These are phyloP conservation scores for Scedosporium apiospermum DNA, from an alignment of 2,329 filamentous ascomycete genomes.

Conservation along the genomic window DNA sequence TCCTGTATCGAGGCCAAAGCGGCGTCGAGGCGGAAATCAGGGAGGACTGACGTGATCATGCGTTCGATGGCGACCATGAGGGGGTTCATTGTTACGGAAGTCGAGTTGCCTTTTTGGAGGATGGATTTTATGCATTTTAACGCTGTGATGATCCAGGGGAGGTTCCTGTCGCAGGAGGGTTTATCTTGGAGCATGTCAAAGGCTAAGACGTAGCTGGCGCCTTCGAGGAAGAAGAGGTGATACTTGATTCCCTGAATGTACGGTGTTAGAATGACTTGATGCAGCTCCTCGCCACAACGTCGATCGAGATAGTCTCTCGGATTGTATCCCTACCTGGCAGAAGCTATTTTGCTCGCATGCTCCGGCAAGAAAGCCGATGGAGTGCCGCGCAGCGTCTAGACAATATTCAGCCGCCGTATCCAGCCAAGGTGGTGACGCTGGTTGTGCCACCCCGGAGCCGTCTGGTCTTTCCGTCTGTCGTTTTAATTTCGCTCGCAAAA, in stretches of 20 bases:
- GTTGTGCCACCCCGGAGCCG: constrained; percentile 15
- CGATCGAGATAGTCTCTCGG: neutral
- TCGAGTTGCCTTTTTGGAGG: constrained; percentile 4
- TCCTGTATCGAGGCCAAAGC: neutral
- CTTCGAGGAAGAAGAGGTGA: constrained; percentile 32
- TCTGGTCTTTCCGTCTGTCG: constrained; percentile 18
- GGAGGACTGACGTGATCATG: constrained; percentile 19
- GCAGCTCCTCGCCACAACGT: neutral
- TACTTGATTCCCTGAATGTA: constrained; percentile 29
- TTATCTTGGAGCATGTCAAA: constrained; percentile 32
- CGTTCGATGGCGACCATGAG: constrained; percentile 18
- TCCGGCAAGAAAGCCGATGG: constrained; percentile 28
- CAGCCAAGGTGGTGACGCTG: constrained; percentile 22
- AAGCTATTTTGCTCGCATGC: constrained; percentile 28
- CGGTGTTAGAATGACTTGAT: neutral
- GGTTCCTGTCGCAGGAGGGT: constrained; percentile 22
- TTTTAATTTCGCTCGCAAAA: constrained; percentile 30
- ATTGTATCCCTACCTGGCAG: constrained; percentile 22
- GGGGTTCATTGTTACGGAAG: constrained; percentile 13
- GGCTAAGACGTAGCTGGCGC: constrained; percentile 28
- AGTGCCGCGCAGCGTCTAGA: constrained; percentile 28
- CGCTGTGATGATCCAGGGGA: constrained; percentile 25
- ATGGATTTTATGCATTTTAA: neutral
- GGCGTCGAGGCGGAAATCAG: constrained; percentile 16
- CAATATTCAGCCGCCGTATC: constrained; percentile 33